These are phyloP conservation scores for Naganishia vishniacii DNA, from an alignment of 768 basidiomycete species.

Conservation along the genomic window DNA sequence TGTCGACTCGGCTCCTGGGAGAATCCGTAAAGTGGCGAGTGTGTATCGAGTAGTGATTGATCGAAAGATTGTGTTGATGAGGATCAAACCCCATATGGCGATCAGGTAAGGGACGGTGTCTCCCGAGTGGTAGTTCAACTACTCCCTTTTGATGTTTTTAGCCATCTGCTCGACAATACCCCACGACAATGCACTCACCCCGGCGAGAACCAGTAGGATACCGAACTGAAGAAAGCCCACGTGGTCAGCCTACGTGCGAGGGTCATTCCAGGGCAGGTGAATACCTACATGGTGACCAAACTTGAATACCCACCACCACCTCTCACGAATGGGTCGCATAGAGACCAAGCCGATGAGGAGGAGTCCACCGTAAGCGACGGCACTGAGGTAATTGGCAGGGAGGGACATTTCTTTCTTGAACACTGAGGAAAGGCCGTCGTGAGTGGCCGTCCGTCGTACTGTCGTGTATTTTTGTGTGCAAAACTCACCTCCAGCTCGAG, in stretches of 20 bases:
- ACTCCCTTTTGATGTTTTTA: neutral
- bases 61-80: constrained; percentile 32
- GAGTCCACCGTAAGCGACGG: constrained; percentile 28
- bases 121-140: constrained; percentile 34
- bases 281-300: constrained; percentile 34
- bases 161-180: no score
- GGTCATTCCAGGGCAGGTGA: neutral
- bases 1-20: constrained; percentile 29
- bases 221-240: constrained; percentile 25
- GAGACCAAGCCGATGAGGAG: constrained; percentile 23
- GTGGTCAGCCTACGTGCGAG: neutral
- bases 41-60: constrained; percentile 29
- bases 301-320: constrained; percentile 35
- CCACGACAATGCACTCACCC: constrained; percentile 19
- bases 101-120: constrained; percentile 32
- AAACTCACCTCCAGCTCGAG: constrained; percentile 20
- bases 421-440: constrained; percentile 4
- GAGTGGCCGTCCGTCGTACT: neutral
- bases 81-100: constrained; percentile 26
- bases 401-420: constrained; percentile 28
- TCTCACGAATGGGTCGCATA: constrained; percentile 25
- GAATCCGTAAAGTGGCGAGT: constrained; percentile 26
- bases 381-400: constrained; percentile 25
- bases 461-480: neutral
- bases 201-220: constrained; percentile 32